A percentile compares a stretch with the other conserved stretches of the same genome.
Evolutionary conservation across 1,284 basidiomycete species (phyloP).

Genomic region (Ganoderma boninense): DNA sequence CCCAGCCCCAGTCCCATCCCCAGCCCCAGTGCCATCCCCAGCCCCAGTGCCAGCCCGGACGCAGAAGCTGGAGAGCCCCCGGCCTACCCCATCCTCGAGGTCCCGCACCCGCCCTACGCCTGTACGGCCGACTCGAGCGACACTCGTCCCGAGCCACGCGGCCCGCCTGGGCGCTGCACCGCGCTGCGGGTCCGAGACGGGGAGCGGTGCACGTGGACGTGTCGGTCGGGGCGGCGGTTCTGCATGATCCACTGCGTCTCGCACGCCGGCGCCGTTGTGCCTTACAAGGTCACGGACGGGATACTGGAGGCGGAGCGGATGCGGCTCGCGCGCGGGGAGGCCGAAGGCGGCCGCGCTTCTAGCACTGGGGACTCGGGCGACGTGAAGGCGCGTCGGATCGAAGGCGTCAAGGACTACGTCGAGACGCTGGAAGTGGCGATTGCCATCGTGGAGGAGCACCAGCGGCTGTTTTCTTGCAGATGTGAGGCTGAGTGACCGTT

Average conservation of each 20-base stretch:
- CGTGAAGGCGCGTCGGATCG: background rate
- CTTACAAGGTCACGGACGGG: background rate
- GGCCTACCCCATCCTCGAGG: constrained; percentile 2
- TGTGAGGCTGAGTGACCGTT: background rate
- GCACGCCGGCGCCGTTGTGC: background rate
- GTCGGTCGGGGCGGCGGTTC: background rate
- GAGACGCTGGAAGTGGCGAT: background rate
- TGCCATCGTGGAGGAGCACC: background rate
- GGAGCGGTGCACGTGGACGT: background rate
- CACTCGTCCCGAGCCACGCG: background rate
- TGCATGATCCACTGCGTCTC: background rate
- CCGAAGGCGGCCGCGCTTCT: too few species aligned
- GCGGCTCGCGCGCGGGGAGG: too few species aligned
- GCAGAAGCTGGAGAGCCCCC: background rate
- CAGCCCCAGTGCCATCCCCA: too few species aligned
- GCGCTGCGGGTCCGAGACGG: background rate
- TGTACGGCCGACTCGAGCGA: background rate
- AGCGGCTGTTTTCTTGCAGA: constrained; percentile 3
- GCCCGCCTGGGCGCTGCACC: background rate
- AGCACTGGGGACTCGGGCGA: too few species aligned
- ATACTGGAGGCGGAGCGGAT: background rate
- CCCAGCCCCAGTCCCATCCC: background rate
- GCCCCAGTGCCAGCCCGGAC: too few species aligned
- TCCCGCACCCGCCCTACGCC: background rate
- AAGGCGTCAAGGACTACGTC: background rate